Conservation (phyloP, 495 filamentous ascomycete species). For the Oleoguttula mirabilis region DNA sequence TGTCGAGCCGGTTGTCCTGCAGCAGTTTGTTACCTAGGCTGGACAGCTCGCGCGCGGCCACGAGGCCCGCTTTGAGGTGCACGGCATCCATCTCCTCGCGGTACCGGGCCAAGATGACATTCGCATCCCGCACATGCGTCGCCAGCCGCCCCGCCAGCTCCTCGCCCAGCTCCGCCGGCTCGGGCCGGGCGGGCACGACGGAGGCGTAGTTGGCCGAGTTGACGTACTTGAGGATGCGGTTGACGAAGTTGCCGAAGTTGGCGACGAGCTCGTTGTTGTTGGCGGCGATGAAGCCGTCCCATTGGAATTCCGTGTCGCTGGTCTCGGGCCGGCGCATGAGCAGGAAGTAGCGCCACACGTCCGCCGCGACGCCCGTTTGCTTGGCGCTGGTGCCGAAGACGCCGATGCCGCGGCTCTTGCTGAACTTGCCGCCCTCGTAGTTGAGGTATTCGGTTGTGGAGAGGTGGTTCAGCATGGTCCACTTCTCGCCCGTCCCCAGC, state of each 20-base stretch:
- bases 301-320: slow-evolving; percentile 80
- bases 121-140: slow-evolving; percentile 50
- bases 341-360: slow-evolving; percentile 91
- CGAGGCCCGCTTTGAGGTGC: slow-evolving; percentile 61
- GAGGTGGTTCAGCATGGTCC: slow-evolving; percentile 84
- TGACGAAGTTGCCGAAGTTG: slow-evolving; percentile 89
- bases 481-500: slow-evolving; percentile 69
- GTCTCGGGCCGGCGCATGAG: slow-evolving; percentile 80
- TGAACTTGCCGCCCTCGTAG: slow-evolving; percentile 88
- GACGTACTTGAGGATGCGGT: slow-evolving; percentile 84
- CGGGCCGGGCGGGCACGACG: slow-evolving; percentile 12
- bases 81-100: slow-evolving; percentile 35
- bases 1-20: slow-evolving; percentile 72
- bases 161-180: background rate
- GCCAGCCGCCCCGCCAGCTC: slow-evolving; percentile 23
- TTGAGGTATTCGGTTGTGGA: slow-evolving; percentile 92
- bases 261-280: slow-evolving; percentile 89
- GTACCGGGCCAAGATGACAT: slow-evolving; percentile 27
- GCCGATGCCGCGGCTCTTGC: slow-evolving; percentile 76
- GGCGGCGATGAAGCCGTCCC: slow-evolving; percentile 66
- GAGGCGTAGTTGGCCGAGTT: slow-evolving; percentile 46
- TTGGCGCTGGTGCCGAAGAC: slow-evolving; percentile 85
- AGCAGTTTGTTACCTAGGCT: slow-evolving; percentile 68
- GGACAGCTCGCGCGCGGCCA: slow-evolving; percentile 58
- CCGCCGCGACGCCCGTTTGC: slow-evolving; percentile 73